Base-by-base conservation (phyloP, 768 basidiomycete genomes). In the Hericium erinaceus region DNA sequence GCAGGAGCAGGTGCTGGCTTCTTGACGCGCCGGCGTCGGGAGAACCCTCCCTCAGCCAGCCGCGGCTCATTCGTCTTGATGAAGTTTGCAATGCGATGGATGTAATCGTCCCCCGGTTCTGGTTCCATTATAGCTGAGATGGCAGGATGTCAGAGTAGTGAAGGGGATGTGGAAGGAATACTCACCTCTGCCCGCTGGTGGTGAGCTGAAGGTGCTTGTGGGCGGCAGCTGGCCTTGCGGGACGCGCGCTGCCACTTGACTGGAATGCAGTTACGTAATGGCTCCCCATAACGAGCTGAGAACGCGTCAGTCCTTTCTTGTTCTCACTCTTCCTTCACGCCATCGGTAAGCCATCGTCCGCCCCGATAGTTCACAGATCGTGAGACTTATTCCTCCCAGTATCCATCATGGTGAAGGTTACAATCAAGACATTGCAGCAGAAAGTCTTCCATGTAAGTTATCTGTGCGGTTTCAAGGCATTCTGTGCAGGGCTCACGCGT, bases 361-460 rank as follows among this genome's bases (percentile, higher is more conserved):
- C 33, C 46, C 55, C 38, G 33, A 40, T 46, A 41, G 22, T 28
- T 51, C 33, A 37, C 53, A 6, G 33, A 49, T 49, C 55, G 58
- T 58, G 41, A 57, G 51, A 63, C 54, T 55, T 55, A 39, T 58
- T 48, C 38, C 50, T 28, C 39, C 55, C 54, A 65, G 73, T 4
- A 11, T 4, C 22, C 22, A 57, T 51, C 61, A 79, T 69, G 70
- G 90, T 93, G 87, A 92, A 92, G 81, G 81, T 98, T 72, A 95
- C 92, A 26, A 77, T 98, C 67, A 98, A 98, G 76, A 98, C 95
- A 1, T 82, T 95, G 13, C 88, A 93, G 73, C 92, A 95, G 70
- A 95, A 94, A 77, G 80, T 89, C 62, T 95, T 93, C 74, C 80
- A 84, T 68, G 86, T 91, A 68, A 7, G 71, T 64, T n/a, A 39